phyloP scores from a whole-genome alignment of 2,329 filamentous ascomycete genomes.

The Fusarium metavorans region DNA sequence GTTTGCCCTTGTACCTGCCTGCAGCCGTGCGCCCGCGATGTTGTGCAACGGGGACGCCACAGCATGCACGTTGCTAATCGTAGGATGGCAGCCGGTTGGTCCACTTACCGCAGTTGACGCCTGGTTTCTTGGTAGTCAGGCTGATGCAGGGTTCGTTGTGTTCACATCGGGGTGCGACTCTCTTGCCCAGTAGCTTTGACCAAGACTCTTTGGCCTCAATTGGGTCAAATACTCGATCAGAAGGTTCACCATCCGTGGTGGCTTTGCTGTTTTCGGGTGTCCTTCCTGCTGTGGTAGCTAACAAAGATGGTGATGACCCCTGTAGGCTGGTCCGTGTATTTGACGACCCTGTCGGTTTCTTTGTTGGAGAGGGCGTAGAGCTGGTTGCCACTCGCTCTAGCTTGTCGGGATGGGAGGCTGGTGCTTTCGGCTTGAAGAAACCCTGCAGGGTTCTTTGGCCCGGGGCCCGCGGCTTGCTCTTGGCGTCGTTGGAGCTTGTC shows the following conservation, averaged over 20 bases:
- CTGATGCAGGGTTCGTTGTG: constrained; percentile 90
- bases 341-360: constrained; percentile 14
- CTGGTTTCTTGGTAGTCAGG: constrained; percentile 87
- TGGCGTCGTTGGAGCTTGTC: constrained; percentile 42
- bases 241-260: constrained; percentile 21
- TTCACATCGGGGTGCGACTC: constrained; percentile 82
- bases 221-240: constrained; percentile 70
- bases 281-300: neutral
- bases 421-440: constrained; percentile 75
- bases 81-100: neutral
- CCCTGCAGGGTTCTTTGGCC: constrained; percentile 75
- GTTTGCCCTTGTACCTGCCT: neutral
- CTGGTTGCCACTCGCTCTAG: constrained; percentile 5
- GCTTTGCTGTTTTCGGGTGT: constrained; percentile 3
- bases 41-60: constrained; percentile 24
- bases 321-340: neutral
- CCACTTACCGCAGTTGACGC: constrained; percentile 77
- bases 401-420: constrained; percentile 21
- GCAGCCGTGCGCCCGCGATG: constrained; percentile 2
- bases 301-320: neutral
- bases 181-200: constrained; percentile 84
- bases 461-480: constrained; percentile 45
- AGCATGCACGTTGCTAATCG: constrained; percentile 2
- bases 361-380: constrained; percentile 29
- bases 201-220: constrained; percentile 84